Evolutionary conservation across 2,329 filamentous ascomycete species (phyloP), one percentile per base, ranked within the genome.

Genomic region (Cercospora sesami): DNA sequence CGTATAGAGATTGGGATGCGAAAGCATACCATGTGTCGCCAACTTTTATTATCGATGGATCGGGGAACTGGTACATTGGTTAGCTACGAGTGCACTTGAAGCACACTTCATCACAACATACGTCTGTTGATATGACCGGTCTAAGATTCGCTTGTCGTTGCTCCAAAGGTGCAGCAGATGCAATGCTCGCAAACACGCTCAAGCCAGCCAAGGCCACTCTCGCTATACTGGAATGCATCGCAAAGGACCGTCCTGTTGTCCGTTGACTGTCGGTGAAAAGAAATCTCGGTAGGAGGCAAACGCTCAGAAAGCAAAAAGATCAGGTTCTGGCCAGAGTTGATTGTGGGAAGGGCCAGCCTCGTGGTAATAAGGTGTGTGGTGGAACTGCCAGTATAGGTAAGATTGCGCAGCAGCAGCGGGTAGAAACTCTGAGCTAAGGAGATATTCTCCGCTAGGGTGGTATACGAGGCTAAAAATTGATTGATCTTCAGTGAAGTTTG

Each of bases 11-110:
- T 64, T 77, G 77, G 5, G 78, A 78, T 31, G 70, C 78, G 64
- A 78, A 80, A 12, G 78, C 78, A 63, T 78, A 79, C 78, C 78
- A 80, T 1, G 73, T 77, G 28, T 73, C 69, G 39, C 69, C 75
- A 26, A 75, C 72, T 48, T 73, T 71, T 60, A 80, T 73, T 31
- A 80, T 73, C 2, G 75, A 71, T 5, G 79, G 79, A 68, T 80
- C 79, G 2, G 79, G 74, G 60, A 81, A 81, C 71, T 80, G 60
- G 21, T 14, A 57, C 14, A 30, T 48, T 18, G 6, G 12, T 51
- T 8, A 39, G 21, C 33, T n/a, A 26, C 5, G n/a, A 10, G 10
- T 39, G 3, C 12, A 16, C 10, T 14, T 36, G 3, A 12, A 12
- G 16, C n/a, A 59, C 5, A 1, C 1, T 36, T 7, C 5, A 28